A percentile compares a stretch with the other conserved stretches of the same genome.
Conservation (phyloP, 208 protist species). For the Leishmania tarentolae region DNA sequence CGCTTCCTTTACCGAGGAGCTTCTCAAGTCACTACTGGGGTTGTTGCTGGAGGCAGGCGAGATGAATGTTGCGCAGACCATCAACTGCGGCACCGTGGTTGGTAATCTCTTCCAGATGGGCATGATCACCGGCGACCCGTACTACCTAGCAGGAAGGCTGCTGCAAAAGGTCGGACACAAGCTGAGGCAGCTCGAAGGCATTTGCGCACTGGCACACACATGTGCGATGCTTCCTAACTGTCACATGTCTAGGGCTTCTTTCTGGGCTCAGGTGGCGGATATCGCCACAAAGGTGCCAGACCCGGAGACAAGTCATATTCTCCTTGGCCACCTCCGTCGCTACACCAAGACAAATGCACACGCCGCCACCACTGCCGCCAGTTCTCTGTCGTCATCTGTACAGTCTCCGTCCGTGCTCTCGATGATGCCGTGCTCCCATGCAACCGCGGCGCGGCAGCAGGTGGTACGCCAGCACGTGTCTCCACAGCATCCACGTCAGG, state of each 20-base stretch:
- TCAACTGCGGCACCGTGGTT: slow-evolving; percentile 67
- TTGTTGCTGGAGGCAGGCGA: slow-evolving; percentile 47
- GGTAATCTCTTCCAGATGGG: slow-evolving; percentile 56
- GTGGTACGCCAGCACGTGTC: not conserved
- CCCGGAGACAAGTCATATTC: slow-evolving; percentile 27
- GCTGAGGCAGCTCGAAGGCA: slow-evolving; percentile 65
- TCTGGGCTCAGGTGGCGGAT: slow-evolving; percentile 74
- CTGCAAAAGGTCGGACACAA: slow-evolving; percentile 50
- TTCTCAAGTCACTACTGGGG: slow-evolving; percentile 61
- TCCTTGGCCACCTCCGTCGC: slow-evolving; percentile 64
- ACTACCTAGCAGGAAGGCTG: slow-evolving; percentile 63
- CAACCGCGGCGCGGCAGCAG: not conserved
- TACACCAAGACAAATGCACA: slow-evolving; percentile 44
- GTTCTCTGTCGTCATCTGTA: not conserved
- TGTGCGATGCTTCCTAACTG: slow-evolving; percentile 45
- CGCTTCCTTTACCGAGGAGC: slow-evolving; percentile 58
- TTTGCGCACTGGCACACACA: slow-evolving; percentile 74
- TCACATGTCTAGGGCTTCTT: slow-evolving; percentile 66
- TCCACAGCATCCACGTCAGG: slow-evolving; percentile 18
- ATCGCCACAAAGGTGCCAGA: slow-evolving; percentile 26
- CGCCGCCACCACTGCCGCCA: not conserved
- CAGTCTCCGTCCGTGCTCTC: slow-evolving; percentile 15
- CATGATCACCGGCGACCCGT: slow-evolving; percentile 75
- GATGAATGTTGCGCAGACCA: slow-evolving; percentile 31
- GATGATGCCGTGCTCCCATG: slow-evolving; percentile 12